Conservation (phyloP, 78 protist genomes). For the Protostelium mycophagum region DNA sequence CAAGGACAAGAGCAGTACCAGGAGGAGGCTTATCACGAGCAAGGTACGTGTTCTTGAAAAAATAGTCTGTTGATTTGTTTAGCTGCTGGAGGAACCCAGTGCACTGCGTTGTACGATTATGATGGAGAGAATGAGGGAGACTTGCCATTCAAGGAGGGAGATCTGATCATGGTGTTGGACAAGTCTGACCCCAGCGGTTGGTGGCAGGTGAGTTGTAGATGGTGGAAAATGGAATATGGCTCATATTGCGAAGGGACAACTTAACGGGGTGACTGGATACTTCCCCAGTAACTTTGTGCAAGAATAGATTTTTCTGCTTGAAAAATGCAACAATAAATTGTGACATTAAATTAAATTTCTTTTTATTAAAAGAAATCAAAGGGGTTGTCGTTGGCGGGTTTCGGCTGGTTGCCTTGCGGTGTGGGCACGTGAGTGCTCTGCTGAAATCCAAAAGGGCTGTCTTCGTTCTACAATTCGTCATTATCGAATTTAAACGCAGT, state of each 20-base stretch:
- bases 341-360: too few relatives aligned
- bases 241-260: too few relatives aligned
- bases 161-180: constrained; percentile 44
- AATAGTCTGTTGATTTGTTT: too few relatives aligned
- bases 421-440: neutral
- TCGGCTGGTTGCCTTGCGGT: neutral
- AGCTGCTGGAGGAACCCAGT: neutral
- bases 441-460: neutral
- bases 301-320: neutral
- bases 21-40: neutral
- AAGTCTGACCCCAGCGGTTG: constrained; percentile 49
- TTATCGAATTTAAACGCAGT: too few relatives aligned
- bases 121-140: constrained; percentile 56
- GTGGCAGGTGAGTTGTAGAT: too few relatives aligned
- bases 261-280: constrained; percentile 20
- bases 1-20: constrained; percentile 23
- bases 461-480: too few relatives aligned
- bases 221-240: too few relatives aligned
- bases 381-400: neutral
- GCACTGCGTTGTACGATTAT: constrained; percentile 43
- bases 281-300: constrained; percentile 43
- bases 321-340: constrained; percentile 4
- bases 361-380: neutral
- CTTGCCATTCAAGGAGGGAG: constrained; percentile 47
- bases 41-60: too few relatives aligned